Conservation (phyloP, 176 grass and related monocot genomes). For the Zizania latifolia region DNA sequence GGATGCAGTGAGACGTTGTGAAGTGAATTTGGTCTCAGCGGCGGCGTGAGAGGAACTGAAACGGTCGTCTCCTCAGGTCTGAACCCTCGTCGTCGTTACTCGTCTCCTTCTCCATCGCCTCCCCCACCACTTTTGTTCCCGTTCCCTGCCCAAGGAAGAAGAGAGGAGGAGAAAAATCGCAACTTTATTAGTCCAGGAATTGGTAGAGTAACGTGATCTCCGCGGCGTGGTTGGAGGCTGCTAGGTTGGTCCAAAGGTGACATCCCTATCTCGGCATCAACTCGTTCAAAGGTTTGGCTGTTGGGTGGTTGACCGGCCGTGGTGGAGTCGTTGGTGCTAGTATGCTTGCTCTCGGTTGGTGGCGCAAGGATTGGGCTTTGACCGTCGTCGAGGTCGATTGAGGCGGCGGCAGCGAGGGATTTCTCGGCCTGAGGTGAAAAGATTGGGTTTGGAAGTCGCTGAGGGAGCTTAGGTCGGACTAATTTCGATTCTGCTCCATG, state of each 20-base stretch:
- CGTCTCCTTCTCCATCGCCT: neutral
- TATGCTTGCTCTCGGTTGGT: constrained; percentile 1
- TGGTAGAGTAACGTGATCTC: neutral
- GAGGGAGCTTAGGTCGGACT: neutral
- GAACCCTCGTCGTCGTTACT: neutral
- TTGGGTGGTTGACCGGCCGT: neutral
- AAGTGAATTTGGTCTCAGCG: no score
- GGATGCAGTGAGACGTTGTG: no score
- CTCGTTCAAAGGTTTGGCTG: neutral
- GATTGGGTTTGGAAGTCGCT: neutral
- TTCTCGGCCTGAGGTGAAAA: neutral
- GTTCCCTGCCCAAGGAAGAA: neutral
- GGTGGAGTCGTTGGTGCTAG: constrained; percentile 16
- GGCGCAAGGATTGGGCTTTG: constrained; percentile 20
- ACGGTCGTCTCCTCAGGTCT: neutral
- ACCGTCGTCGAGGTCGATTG: constrained; percentile 1
- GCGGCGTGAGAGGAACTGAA: neutral
- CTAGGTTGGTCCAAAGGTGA: neutral
- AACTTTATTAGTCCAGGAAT: neutral
- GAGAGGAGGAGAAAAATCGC: neutral
- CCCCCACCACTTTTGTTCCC: neutral
- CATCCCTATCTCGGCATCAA: no score
- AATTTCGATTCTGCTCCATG: neutral
- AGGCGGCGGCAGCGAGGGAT: neutral
- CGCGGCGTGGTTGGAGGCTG: neutral